These are phyloP conservation scores for Colletotrichum shisoi DNA, from an alignment of 2,329 filamentous ascomycete genomes.

Conservation along the genomic window DNA sequence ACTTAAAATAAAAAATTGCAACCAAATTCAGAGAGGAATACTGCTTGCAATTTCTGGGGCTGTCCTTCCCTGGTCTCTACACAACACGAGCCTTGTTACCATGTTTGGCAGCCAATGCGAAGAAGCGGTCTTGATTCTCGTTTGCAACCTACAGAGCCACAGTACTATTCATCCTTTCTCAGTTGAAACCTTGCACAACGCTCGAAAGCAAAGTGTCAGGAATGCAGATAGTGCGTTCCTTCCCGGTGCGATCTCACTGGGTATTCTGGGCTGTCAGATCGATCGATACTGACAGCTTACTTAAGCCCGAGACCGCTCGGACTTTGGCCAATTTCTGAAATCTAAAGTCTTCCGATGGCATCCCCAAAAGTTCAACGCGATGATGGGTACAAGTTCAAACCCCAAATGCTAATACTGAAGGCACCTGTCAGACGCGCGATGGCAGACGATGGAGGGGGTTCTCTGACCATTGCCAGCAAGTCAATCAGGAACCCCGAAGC, in stretches of 20 bases:
- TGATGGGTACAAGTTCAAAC: too few relatives aligned
- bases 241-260: background rate
- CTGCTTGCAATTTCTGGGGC: background rate
- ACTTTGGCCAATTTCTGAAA: background rate
- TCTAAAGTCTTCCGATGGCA: background rate
- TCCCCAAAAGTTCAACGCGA: background rate
- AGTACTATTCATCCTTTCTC: background rate
- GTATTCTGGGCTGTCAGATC: background rate
- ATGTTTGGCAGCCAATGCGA: slow-evolving; percentile 9
- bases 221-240: too few relatives aligned
- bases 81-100: slow-evolving; percentile 16
- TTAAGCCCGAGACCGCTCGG: slow-evolving; percentile 21
- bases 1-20: too few relatives aligned
- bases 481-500: background rate
- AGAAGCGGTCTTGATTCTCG: background rate
- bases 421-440: background rate
- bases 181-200: too few relatives aligned
- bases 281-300: background rate
- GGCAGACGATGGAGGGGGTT: background rate
- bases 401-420: background rate
- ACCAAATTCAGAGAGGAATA: too few relatives aligned
- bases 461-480: background rate
- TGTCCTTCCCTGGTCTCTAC: background rate
- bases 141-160: background rate
- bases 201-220: too few relatives aligned